A percentile compares a stretch with the other conserved stretches of the same genome.
Conservation (phyloP, 163 green algal species). For the Chlorella variabilis region DNA sequence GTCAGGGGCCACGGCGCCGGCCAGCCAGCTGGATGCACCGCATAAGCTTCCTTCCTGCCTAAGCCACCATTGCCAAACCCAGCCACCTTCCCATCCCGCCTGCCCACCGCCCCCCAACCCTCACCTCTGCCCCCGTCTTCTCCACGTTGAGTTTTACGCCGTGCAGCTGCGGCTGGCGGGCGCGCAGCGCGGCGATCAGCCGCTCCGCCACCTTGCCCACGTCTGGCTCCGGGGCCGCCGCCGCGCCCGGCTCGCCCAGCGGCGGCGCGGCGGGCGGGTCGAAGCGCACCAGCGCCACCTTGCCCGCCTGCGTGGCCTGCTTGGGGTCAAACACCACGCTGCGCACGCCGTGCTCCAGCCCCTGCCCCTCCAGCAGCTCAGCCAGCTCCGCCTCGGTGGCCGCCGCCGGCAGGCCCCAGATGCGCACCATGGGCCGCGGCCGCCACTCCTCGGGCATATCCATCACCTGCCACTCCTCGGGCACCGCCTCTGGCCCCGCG, state of each 20-base stretch:
- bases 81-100: no score
- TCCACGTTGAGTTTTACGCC: constrained; percentile 51
- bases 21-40: no score
- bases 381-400: constrained; percentile 36
- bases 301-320: constrained; percentile 13
- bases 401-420: constrained; percentile 16
- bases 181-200: constrained; percentile 39
- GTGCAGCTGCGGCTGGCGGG: constrained; percentile 39
- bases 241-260: constrained; percentile 25
- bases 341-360: constrained; percentile 25
- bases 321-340: constrained; percentile 43
- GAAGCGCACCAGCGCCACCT: constrained; percentile 61
- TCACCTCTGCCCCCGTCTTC: constrained; percentile 34
- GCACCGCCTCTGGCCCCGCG: neutral
- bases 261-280: constrained; percentile 55
- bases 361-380: constrained; percentile 30
- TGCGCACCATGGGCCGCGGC: constrained; percentile 39
- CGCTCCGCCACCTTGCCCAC: constrained; percentile 34
- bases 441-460: constrained; percentile 42
- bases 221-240: constrained; percentile 27
- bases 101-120: no score
- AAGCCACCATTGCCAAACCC: no score
- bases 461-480: constrained; percentile 53
- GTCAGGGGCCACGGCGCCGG: no score
- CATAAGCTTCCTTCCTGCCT: no score